Evolutionary conservation across 1,284 basidiomycete genomes (phyloP).

Genomic region (Omphalotus olearius): DNA sequence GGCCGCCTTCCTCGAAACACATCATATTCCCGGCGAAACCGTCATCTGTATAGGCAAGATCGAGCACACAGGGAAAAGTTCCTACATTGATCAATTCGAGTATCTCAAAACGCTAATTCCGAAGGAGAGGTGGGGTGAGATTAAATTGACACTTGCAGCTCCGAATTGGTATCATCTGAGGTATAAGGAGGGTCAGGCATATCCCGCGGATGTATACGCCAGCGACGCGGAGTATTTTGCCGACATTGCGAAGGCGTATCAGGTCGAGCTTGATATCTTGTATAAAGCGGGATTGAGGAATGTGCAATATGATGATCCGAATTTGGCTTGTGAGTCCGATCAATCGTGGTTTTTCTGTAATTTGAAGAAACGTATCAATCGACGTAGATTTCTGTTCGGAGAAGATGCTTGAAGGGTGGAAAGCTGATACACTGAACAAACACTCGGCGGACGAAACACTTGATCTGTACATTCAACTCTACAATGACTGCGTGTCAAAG

Average conservation of each 20-base stretch:
- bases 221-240: slow-evolving; percentile 26
- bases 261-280: slow-evolving; percentile 36
- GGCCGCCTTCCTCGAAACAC: slow-evolving; percentile 2
- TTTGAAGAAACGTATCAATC: slow-evolving; percentile 12
- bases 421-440: slow-evolving; percentile 8
- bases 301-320: slow-evolving; percentile 33
- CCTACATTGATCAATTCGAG: slow-evolving; percentile 4
- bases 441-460: slow-evolving; percentile 28
- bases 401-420: slow-evolving; percentile 9
- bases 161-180: slow-evolving; percentile 15
- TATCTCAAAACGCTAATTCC: slow-evolving; percentile 3
- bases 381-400: slow-evolving; percentile 5
- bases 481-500: slow-evolving; percentile 31
- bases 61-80: slow-evolving; percentile 1
- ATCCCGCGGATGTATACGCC: slow-evolving; percentile 20
- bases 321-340: slow-evolving; percentile 20
- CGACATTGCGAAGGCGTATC: slow-evolving; percentile 35
- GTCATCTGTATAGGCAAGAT: slow-evolving; percentile 4
- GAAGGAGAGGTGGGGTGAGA: slow-evolving; percentile 7
- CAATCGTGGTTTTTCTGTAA: slow-evolving; percentile 20
- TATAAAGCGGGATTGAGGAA: slow-evolving; percentile 36
- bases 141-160: slow-evolving; percentile 5
- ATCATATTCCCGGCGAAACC: slow-evolving; percentile 7
- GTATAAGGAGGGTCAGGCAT: slow-evolving; percentile 3
- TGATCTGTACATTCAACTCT: slow-evolving; percentile 28